Conservation (phyloP, 2,329 filamentous ascomycete species). For the Trichoderma hamatum region DNA sequence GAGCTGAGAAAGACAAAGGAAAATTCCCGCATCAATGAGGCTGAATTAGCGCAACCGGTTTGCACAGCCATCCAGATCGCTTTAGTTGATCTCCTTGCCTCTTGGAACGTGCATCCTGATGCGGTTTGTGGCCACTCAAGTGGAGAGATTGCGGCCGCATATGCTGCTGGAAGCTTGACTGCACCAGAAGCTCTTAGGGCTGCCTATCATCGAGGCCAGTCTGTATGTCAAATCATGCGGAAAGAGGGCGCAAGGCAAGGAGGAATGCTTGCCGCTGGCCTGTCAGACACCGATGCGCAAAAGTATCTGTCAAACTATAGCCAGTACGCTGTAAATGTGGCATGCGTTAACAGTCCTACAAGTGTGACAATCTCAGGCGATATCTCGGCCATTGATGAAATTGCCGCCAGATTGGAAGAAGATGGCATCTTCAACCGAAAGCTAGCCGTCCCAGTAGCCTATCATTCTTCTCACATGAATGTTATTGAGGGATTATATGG, state of each 20-base stretch:
- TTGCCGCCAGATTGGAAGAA: slow-evolving; percentile 41
- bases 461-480: slow-evolving; percentile 40
- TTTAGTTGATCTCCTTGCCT: slow-evolving; percentile 43
- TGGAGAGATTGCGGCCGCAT: slow-evolving; percentile 47
- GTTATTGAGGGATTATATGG: slow-evolving; percentile 32
- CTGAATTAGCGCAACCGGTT: slow-evolving; percentile 22
- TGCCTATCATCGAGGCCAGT: slow-evolving; percentile 24
- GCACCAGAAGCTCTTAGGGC: slow-evolving; percentile 36
- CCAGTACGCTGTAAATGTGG: slow-evolving; percentile 21
- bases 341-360: slow-evolving; percentile 28
- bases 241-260: slow-evolving; percentile 13
- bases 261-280: slow-evolving; percentile 23
- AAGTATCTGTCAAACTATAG: slow-evolving; percentile 21
- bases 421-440: slow-evolving; percentile 48
- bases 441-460: slow-evolving; percentile 51
- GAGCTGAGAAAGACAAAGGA: slow-evolving; percentile 19
- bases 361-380: slow-evolving; percentile 29
- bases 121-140: slow-evolving; percentile 44
- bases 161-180: slow-evolving; percentile 33
- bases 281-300: slow-evolving; percentile 23
- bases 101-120: slow-evolving; percentile 36
- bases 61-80: slow-evolving; percentile 49
- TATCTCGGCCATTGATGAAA: slow-evolving; percentile 40
- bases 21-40: slow-evolving; percentile 25
- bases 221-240: slow-evolving; percentile 11